Conservation (phyloP, 1,284 basidiomycete genomes). For the Malassezia psittaci region DNA sequence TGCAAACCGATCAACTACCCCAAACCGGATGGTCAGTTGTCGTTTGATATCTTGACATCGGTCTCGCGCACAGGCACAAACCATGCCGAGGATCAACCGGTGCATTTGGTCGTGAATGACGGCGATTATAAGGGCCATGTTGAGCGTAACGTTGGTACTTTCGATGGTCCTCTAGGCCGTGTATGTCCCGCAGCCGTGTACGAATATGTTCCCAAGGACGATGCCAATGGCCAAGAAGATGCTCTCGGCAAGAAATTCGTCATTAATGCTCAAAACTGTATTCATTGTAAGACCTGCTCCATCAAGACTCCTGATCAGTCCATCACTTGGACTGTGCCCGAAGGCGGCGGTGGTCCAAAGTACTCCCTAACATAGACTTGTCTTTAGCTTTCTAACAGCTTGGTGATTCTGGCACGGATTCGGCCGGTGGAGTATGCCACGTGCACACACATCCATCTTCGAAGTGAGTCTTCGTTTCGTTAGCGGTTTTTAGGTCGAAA, state of each 20-base stretch:
- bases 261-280: constrained; percentile 73
- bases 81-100: constrained; percentile 88
- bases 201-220: constrained; percentile 72
- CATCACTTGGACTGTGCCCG: constrained; percentile 42
- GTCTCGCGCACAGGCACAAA: constrained; percentile 87
- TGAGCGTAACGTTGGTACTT: constrained; percentile 59
- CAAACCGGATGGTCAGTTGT: constrained; percentile 75
- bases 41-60: constrained; percentile 85
- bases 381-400: neutral
- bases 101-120: constrained; percentile 60
- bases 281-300: constrained; percentile 46
- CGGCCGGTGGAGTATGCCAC: neutral
- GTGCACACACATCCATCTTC: neutral
- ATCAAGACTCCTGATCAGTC: constrained; percentile 45
- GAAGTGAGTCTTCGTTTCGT: neutral
- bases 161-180: constrained; percentile 72
- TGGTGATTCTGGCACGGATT: neutral
- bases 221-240: constrained; percentile 54
- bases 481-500: too few species aligned
- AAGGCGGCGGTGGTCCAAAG: constrained; percentile 46
- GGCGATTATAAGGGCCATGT: constrained; percentile 58
- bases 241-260: constrained; percentile 72
- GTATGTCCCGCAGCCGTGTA: constrained; percentile 95
- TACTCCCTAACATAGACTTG: constrained; percentile 31
- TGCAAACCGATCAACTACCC: constrained; percentile 82